A percentile compares a stretch with the other conserved stretches of the same genome.
Conservation (phyloP, 176 grass and related monocot genomes). For the Alopecurus myosuroides region DNA sequence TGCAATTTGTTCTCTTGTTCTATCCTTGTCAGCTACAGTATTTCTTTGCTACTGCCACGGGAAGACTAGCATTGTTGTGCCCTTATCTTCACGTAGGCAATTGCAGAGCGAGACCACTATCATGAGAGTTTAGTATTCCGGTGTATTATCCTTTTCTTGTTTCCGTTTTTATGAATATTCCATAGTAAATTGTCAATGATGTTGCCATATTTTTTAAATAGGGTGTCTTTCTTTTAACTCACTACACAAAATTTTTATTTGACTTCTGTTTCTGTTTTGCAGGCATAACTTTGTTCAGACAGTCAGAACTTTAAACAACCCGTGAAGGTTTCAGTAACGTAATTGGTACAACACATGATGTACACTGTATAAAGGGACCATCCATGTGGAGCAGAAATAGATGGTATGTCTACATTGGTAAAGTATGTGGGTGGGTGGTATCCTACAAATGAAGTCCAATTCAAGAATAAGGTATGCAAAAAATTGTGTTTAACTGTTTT, state of each 20-base stretch:
- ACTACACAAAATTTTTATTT: constrained; percentile 8
- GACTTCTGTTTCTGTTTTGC: constrained; percentile 14
- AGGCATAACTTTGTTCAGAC: constrained; percentile 58
- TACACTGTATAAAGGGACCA: constrained; percentile 80
- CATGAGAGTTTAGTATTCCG: constrained; percentile 42
- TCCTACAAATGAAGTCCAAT: constrained; percentile 45
- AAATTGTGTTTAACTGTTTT: background rate
- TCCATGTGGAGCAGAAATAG: constrained; percentile 83
- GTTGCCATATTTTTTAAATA: background rate
- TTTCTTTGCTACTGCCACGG: constrained; percentile 33
- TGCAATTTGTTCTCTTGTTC: constrained; percentile 25
- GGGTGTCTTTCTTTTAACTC: background rate
- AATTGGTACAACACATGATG: constrained; percentile 46
- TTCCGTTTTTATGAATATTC: constrained; percentile 5
- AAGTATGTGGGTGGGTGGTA: constrained; percentile 48
- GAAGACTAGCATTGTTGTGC: constrained; percentile 54
- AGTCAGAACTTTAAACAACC: constrained; percentile 57
- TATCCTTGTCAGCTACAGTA: constrained; percentile 26
- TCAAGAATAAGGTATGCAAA: constrained; percentile 74
- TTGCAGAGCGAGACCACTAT: constrained; percentile 44
- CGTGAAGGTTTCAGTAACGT: constrained; percentile 92
- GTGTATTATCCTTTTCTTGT: background rate
- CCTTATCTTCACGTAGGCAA: constrained; percentile 53
- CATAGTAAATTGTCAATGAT: background rate
- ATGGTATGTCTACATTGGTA: constrained; percentile 48